Evolutionary conservation across 2,329 filamentous ascomycete species (phyloP).

Genomic region (Bipolaris cookei): DNA sequence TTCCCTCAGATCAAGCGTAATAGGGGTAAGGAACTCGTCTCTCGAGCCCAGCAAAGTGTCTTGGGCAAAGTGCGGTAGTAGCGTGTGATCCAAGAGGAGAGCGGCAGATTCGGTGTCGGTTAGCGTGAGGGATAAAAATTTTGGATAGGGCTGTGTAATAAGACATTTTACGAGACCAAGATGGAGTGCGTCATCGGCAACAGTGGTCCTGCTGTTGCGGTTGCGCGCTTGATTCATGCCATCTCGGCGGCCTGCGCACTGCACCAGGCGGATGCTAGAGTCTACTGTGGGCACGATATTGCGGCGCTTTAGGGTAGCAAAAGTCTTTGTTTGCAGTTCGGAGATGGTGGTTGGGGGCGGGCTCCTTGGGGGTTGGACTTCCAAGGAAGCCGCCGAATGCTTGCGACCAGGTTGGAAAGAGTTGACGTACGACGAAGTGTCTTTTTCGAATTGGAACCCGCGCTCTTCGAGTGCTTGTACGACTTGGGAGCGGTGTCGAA

Average conservation of each 20-base stretch:
- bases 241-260: conserved; percentile 73
- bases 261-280: conserved; percentile 72
- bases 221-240: conserved; percentile 33
- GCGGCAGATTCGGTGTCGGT: conserved; percentile 77
- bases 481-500: conserved; percentile 74
- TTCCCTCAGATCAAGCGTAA: conserved; percentile 82
- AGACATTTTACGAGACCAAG: conserved; percentile 58
- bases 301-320: conserved; percentile 78
- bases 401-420: conserved; percentile 58
- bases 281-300: conserved; percentile 76
- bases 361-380: conserved; percentile 64
- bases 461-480: conserved; percentile 76
- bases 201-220: conserved; percentile 38
- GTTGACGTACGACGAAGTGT: conserved; percentile 67
- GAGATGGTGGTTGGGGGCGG: conserved; percentile 78
- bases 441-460: conserved; percentile 80
- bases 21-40: conserved; percentile 76
- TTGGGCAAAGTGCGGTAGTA: conserved; percentile 62
- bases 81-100: conserved; percentile 71
- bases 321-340: conserved; percentile 83
- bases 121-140: conserved; percentile 75
- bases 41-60: conserved; percentile 78
- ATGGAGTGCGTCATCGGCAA: conserved; percentile 53
- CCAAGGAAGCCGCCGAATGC: conserved; percentile 55
- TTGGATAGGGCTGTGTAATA: conserved; percentile 60